A percentile compares a stretch with the other conserved stretches of the same genome.
phyloP scores from a whole-genome alignment of 306 rosid species.

The Potentilla sterilis region DNA sequence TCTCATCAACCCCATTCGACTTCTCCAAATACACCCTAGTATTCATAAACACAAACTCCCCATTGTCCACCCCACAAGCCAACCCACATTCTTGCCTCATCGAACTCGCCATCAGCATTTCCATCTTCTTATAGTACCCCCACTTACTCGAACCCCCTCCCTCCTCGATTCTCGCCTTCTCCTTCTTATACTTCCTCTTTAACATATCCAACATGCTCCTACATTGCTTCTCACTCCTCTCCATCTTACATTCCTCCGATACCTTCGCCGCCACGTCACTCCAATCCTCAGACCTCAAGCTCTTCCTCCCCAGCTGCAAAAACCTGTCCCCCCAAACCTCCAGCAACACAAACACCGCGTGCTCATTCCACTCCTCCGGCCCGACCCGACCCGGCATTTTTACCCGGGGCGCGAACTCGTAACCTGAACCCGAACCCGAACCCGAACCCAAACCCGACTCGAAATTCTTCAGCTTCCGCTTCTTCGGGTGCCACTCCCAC shows the following conservation, averaged over 20 bases:
- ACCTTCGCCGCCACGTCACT: slow-evolving; percentile 64
- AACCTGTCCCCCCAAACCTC: slow-evolving; percentile 86
- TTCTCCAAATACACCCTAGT: slow-evolving; percentile 68
- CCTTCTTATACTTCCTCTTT: slow-evolving; percentile 76
- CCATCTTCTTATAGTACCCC: slow-evolving; percentile 75
- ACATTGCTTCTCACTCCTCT: slow-evolving; percentile 51
- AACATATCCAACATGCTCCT: slow-evolving; percentile 52
- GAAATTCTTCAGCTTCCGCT: slow-evolving; percentile 45
- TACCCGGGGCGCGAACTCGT: slow-evolving; percentile 46
- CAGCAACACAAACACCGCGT: slow-evolving; percentile 53
- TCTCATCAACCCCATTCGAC: slow-evolving; percentile 82
- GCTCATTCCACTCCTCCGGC: slow-evolving; percentile 55
- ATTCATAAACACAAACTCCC: slow-evolving; percentile 81
- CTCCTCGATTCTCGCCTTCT: slow-evolving; percentile 53
- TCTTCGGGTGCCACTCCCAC: slow-evolving; percentile 48
- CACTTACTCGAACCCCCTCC: slow-evolving; percentile 49
- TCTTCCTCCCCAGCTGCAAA: slow-evolving; percentile 70
- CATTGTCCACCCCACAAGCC: slow-evolving; percentile 83
- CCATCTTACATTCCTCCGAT: slow-evolving; percentile 48
- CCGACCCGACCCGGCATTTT: slow-evolving; percentile 20
- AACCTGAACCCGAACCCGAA: slow-evolving; percentile 29
- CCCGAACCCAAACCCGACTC: slow-evolving; percentile 26
- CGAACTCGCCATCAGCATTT: slow-evolving; percentile 61
- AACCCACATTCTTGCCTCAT: slow-evolving; percentile 61
- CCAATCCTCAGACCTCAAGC: slow-evolving; percentile 85